Evolutionary conservation across 2,329 filamentous ascomycete genomes (phyloP), one percentile per base, ranked within the genome.

Genomic region (Alternaria sp.): DNA sequence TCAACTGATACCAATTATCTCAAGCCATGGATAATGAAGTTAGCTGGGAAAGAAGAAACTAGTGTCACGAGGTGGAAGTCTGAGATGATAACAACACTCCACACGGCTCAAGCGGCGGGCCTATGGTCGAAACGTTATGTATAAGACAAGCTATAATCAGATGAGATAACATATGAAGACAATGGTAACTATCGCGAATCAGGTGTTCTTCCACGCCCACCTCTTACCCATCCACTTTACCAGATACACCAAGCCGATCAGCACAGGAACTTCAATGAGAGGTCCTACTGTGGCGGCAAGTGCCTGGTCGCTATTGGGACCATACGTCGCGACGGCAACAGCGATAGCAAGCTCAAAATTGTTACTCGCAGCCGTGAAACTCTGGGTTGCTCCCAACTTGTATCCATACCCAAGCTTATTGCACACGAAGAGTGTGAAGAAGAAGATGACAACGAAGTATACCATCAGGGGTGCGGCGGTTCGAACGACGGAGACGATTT

Each of bases 341-440:
- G 92, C 92, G 78, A 95, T 95, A 0, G 92, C 91, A 30, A 95
- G 81, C 81, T 95, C 92, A 71, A 96, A 95, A 73, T 95, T 95
- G 74, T 95, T 96, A 74, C 92, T 94, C 1, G 92, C 91, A 0
- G 91, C 92, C 0, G 91, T 94, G 70, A 94, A 93, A 73, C 90
- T 92, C 79, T 94, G 92, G 1, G 91, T 93, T 2, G 84, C 82
- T 0, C 85, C 84, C 1, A 92, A 74, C 38, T 84, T 84, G 74
- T 94, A 94, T 0, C 87, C 87, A 57, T 92, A 92, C 0, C 91
- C 89, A 3, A 89, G 75, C 5, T 81, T 83, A 28, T 84, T 81
- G 2, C 86, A 83, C 1, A 87, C 77, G 20, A 80, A 80, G 2
- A 94, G 80, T 0, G 91, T 93, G 2, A 83, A 70, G 57, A 87